phyloP scores from a whole-genome alignment of 345 rosid species.

The Combretum micranthum region DNA sequence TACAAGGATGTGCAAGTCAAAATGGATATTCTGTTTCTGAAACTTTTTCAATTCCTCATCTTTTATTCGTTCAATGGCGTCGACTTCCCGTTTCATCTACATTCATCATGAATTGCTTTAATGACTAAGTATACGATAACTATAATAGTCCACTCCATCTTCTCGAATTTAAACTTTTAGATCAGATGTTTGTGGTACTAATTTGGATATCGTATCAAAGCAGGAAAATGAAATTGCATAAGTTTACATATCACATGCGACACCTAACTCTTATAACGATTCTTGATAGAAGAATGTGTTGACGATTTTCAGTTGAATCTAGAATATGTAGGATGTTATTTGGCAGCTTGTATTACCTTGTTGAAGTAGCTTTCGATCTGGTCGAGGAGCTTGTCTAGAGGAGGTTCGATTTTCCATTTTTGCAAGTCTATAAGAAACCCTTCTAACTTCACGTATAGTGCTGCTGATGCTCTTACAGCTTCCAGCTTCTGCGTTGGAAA shows the following conservation, averaged over 20 bases:
- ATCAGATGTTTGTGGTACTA: too few relatives aligned
- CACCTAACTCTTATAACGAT: too few relatives aligned
- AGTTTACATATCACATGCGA: too few relatives aligned
- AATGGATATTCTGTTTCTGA: slow-evolving; percentile 52
- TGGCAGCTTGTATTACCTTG: slow-evolving; percentile 33
- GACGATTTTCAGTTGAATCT: neutral
- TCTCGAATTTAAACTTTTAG: too few relatives aligned
- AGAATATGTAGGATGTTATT: neutral
- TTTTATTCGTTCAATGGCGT: slow-evolving; percentile 60
- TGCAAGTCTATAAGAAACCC: slow-evolving; percentile 44
- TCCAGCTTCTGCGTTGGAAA: slow-evolving; percentile 78
- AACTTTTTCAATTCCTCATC: slow-evolving; percentile 83
- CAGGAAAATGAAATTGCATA: too few relatives aligned
- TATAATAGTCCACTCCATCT: too few relatives aligned
- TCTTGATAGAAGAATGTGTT: too few relatives aligned
- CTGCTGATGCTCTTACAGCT: slow-evolving; percentile 65
- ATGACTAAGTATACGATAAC: too few relatives aligned
- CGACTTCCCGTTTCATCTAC: slow-evolving; percentile 74
- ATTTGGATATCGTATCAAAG: too few relatives aligned
- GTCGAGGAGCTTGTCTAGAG: slow-evolving; percentile 54
- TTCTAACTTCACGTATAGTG: slow-evolving; percentile 48
- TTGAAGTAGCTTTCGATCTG: slow-evolving; percentile 65
- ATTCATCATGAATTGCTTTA: neutral
- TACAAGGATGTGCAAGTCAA: slow-evolving; percentile 60
- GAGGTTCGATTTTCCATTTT: slow-evolving; percentile 63